These are phyloP conservation scores for Colletotrichum sp. DNA, from an alignment of 2,329 filamentous ascomycete genomes.

Conservation along the genomic window DNA sequence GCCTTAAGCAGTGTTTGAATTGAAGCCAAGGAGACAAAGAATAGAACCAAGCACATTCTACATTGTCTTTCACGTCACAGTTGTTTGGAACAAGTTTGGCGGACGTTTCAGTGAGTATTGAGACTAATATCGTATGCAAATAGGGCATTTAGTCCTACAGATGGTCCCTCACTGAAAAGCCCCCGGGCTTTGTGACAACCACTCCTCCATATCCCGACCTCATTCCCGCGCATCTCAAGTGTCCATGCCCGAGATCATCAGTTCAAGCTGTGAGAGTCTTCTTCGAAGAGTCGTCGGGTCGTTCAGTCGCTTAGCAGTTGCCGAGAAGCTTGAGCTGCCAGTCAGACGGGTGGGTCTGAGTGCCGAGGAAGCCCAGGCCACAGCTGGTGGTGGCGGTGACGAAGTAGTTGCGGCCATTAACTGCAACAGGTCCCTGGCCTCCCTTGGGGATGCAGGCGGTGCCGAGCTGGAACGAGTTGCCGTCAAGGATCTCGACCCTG, in stretches of 20 bases:
- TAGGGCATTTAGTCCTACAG: rapidly evolving
- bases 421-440: background rate
- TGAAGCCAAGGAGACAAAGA: background rate
- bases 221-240: background rate
- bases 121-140: background rate
- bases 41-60: background rate
- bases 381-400: background rate
- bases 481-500: background rate
- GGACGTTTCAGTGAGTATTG: background rate
- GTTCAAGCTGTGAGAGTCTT: background rate
- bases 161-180: background rate
- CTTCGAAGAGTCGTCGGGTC: background rate
- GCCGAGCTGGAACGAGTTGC: background rate
- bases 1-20: background rate
- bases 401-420: background rate
- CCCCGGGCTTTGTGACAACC: background rate
- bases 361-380: background rate
- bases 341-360: background rate
- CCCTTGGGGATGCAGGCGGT: background rate
- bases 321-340: background rate
- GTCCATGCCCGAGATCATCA: background rate
- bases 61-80: background rate
- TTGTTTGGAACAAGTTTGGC: background rate
- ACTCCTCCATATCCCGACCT: background rate
- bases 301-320: background rate